phyloP scores from a whole-genome alignment of 73 alveolate species.

The Symbiodinium natans region DNA sequence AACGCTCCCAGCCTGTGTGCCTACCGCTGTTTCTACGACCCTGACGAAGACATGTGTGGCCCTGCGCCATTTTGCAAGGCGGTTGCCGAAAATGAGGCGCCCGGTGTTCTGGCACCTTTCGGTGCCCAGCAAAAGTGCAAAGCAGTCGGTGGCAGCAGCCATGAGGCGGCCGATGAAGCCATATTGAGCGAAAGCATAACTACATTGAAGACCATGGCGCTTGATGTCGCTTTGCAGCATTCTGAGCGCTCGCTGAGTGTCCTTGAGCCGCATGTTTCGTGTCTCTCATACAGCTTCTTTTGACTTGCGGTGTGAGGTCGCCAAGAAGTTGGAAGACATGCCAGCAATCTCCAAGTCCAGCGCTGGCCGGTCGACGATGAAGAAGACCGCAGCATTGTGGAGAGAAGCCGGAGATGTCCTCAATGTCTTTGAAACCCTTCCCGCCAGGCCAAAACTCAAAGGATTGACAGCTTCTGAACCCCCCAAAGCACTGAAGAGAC shows the following conservation, averaged over 20 bases:
- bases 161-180: not conserved
- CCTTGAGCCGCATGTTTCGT: not conserved
- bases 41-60: not conserved
- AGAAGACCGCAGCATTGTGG: not conserved
- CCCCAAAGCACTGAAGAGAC: too few species aligned
- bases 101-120: not conserved
- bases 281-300: too few species aligned
- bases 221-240: not conserved
- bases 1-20: not conserved
- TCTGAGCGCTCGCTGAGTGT: too few species aligned
- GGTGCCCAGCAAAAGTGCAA: not conserved
- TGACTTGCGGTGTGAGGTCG: not conserved
- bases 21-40: not conserved
- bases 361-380: not conserved
- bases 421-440: not conserved
- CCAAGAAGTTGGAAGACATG: not conserved
- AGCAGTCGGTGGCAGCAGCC: constrained; percentile 1
- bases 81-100: not conserved
- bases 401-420: not conserved
- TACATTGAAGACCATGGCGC: not conserved
- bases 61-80: not conserved
- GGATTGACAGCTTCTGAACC: too few species aligned
- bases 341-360: not conserved
- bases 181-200: not conserved
- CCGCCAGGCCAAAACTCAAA: too few species aligned